These are phyloP conservation scores for Stachybotrys echinatus DNA, from an alignment of 2,329 filamentous ascomycete genomes.

Conservation along the genomic window DNA sequence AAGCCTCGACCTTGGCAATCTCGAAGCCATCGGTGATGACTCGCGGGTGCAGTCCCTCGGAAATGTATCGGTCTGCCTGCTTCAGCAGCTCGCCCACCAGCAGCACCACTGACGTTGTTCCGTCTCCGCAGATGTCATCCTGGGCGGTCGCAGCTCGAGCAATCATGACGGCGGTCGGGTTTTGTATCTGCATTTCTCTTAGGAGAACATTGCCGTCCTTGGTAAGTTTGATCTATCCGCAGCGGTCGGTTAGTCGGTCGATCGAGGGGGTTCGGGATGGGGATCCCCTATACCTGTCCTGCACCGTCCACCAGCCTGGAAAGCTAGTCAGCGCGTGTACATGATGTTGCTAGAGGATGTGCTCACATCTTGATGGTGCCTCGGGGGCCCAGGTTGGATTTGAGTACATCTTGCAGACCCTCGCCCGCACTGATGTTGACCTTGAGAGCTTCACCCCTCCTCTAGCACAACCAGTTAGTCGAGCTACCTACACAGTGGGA, in stretches of 20 bases:
- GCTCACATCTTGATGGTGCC: slow-evolving; percentile 92
- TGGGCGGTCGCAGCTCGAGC: slow-evolving; percentile 86
- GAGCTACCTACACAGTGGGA: slow-evolving; percentile 17
- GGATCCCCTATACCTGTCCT: slow-evolving; percentile 50
- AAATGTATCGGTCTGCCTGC: slow-evolving; percentile 94
- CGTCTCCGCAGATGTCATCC: slow-evolving; percentile 97
- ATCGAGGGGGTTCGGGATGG: slow-evolving; percentile 16
- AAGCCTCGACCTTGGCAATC: slow-evolving; percentile 85
- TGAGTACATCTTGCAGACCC: slow-evolving; percentile 88
- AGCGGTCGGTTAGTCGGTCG: slow-evolving; percentile 20
- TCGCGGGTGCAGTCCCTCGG: slow-evolving; percentile 91
- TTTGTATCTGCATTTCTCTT: slow-evolving; percentile 89
- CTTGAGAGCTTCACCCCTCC: slow-evolving; percentile 91
- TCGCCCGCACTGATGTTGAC: slow-evolving; percentile 98
- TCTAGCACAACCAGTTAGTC: slow-evolving; percentile 45
- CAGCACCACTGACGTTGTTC: slow-evolving; percentile 93
- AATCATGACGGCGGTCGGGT: slow-evolving; percentile 89
- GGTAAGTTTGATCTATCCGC: slow-evolving; percentile 84
- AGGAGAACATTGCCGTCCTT: slow-evolving; percentile 92
- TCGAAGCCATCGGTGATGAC: slow-evolving; percentile 98
- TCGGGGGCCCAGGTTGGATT: slow-evolving; percentile 89
- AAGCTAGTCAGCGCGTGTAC: slow-evolving; percentile 16
- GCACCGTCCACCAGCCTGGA: slow-evolving; percentile 63
- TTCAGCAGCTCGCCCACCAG: slow-evolving; percentile 95
- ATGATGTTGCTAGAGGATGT: not conserved